Evolutionary conservation across 179 eudicot genomes (phyloP), one percentile per base, ranked within the genome.

Genomic region (Vitellaria paradoxa): DNA sequence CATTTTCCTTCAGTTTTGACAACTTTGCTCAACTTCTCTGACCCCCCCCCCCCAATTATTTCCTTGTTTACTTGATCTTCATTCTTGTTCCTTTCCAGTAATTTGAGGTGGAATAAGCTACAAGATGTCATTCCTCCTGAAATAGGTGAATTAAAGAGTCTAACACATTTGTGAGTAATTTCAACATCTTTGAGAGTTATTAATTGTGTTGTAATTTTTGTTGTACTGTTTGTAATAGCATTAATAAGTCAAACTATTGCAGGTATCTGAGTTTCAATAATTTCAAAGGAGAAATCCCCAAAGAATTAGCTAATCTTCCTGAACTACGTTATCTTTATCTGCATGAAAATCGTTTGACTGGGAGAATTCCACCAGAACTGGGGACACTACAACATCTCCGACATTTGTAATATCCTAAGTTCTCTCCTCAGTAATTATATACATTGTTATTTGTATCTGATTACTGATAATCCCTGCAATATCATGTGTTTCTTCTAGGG

Each of bases 251-350:
- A 47, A 59, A 55, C 74, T 79, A 76, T 30, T 85, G 82, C 84
- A 92, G 99, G 71, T 92, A 94, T 77, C 87, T 94, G 90, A 96
- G 98, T 83, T 96, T 96, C 84, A 96, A 94, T 79, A 96, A 86
- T 81, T 94, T 96, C 73, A 96, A 92, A 84, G 99, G 99, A 18
- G 98, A 96, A 86, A 92, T 96, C 49, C 98, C 98, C n/a, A 94
- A 82, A 89, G 98, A 96, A 86, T 88, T 96, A 82, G 96, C 99
- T 26, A 87, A 89, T 87, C 96, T 96, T 84, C 98, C 92, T 65
- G 89, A 87, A 75, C 86, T 96, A 40, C 94, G 91, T 68, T 94
- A 96, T 80, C 84, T 96, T 56, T 93, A 92, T 84, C 86, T 96
- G 7, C 99, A 96, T 80, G 93, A 91, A 83, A 96, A 96, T 80